Base-by-base conservation (phyloP, 805 yeast genomes). In the Candida stauntonica region DNA sequence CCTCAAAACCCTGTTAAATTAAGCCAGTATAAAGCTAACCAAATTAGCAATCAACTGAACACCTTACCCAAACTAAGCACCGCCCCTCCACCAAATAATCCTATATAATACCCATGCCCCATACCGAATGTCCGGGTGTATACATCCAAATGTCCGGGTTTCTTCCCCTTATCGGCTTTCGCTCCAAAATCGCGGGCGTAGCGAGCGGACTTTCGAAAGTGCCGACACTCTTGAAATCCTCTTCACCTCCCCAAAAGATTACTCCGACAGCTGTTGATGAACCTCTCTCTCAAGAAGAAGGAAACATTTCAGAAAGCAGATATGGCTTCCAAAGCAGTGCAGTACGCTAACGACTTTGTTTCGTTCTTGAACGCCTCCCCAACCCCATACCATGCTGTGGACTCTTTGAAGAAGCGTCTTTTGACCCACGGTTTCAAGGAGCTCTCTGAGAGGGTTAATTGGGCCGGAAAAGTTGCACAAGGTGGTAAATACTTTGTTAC, bases 341-440 rank as follows among this genome's bases (percentile, higher is more conserved):
- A 48, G 28, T 55, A 51, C 44, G 62, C 63, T 19, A 47, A 45
- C 34, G 86, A 81, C 33, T 86, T 89, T 54, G 67, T 89, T 34
- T 69, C 75, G 31, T 91, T 83, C 56, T 81, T 93, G 44, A 87
- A 87, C 63, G 68, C 72, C 4, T 82, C 95, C 0, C 98, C 96
- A 14, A 81, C 98, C 0, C 98, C 98, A 0, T 91, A 88, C 60
- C 98, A 93, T 61, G 96, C 88, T 1, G 95, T 89, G 7, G 72
- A 75, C 34, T 72, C 75, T 18, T 77, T 80, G 31, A 81, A 81
- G 52, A 48, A 59, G n/a, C 62, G 67, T 35, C 68, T 91, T 24
- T 39, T 57, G 3, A 57, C 61, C 3, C 73, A 77, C n/a, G 95
- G 95, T 0, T 91, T 86, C 57, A 58, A 57, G 9, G 93, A 84